These are phyloP conservation scores for Phoma herbarum DNA, from an alignment of 2,329 filamentous ascomycete genomes.

Conservation along the genomic window DNA sequence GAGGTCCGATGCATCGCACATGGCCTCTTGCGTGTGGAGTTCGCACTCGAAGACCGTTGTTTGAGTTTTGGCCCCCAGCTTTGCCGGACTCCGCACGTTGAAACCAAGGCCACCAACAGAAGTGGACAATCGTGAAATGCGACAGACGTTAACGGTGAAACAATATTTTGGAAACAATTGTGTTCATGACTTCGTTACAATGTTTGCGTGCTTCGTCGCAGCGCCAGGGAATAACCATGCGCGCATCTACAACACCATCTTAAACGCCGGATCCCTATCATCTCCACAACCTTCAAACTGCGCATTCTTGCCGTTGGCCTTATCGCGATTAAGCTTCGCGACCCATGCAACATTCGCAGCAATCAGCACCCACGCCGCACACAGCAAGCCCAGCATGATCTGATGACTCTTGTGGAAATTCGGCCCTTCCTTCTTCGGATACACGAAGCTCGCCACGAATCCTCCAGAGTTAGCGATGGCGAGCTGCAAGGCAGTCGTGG, in stretches of 20 bases:
- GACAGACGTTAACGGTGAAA: too few relatives aligned
- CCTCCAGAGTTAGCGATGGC: slow-evolving; percentile 73
- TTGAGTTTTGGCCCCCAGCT: neutral
- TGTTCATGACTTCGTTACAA: too few relatives aligned
- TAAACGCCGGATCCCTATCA: slow-evolving; percentile 70
- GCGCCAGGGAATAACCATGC: too few relatives aligned
- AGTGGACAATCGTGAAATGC: too few relatives aligned
- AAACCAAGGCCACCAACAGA: neutral
- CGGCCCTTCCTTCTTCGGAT: slow-evolving; percentile 65
- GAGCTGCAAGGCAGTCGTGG: slow-evolving; percentile 70
- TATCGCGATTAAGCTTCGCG: slow-evolving; percentile 70
- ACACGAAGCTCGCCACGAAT: slow-evolving; percentile 72
- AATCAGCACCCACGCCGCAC: slow-evolving; percentile 71
- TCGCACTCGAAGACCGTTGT: neutral
- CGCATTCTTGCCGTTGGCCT: slow-evolving; percentile 66
- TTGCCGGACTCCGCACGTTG: neutral
- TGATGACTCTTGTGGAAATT: slow-evolving; percentile 69
- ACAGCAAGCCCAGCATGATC: slow-evolving; percentile 67
- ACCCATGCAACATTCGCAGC: slow-evolving; percentile 69
- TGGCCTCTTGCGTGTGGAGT: neutral
- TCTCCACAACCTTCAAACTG: slow-evolving; percentile 66
- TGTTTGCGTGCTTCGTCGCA: too few relatives aligned
- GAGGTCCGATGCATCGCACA: neutral
- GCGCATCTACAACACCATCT: slow-evolving; percentile 63
- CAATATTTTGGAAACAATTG: too few relatives aligned